Evolutionary conservation across 2,329 filamentous ascomycete species (phyloP).

Genomic region (Colletotrichum lentis): DNA sequence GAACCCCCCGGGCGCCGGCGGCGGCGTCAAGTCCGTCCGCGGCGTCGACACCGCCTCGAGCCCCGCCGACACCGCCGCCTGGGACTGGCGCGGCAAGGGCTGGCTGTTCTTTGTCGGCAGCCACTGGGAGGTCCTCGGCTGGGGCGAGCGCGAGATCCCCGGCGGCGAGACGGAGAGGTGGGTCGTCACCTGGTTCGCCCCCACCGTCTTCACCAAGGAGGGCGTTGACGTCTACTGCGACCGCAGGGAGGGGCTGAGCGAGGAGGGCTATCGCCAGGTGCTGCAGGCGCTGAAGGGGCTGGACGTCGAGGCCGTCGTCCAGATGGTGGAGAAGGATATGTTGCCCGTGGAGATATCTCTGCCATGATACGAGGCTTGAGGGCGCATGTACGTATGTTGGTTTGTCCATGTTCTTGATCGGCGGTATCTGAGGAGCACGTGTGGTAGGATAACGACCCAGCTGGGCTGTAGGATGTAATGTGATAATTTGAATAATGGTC

Average conservation of each 20-base stretch:
- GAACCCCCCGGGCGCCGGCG: conserved; percentile 49
- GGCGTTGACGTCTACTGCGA: conserved; percentile 82
- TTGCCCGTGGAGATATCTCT: conserved; percentile 59
- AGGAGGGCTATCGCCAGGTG: conserved; percentile 65
- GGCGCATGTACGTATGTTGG: background rate
- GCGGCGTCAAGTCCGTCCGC: conserved; percentile 64
- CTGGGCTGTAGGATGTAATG: background rate
- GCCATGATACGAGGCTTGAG: conserved; percentile 56
- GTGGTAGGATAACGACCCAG: background rate
- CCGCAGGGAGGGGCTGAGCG: conserved; percentile 65
- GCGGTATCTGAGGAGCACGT: background rate
- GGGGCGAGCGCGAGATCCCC: conserved; percentile 63
- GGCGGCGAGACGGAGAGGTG: conserved; percentile 64
- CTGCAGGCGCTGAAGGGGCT: conserved; percentile 62
- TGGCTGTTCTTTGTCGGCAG: conserved; percentile 75
- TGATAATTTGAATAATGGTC: background rate
- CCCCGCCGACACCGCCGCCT: conserved; percentile 52
- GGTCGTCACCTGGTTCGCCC: conserved; percentile 85
- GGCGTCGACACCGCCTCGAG: conserved; percentile 67
- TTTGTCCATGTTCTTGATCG: background rate
- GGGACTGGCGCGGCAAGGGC: conserved; percentile 83
- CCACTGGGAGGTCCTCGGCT: conserved; percentile 85
- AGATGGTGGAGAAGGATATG: conserved; percentile 60
- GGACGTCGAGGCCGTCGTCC: conserved; percentile 63
- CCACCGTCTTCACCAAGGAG: conserved; percentile 83